Evolutionary conservation across 176 grass and related monocot species (phyloP).

Genomic region (Carex cristatella): DNA sequence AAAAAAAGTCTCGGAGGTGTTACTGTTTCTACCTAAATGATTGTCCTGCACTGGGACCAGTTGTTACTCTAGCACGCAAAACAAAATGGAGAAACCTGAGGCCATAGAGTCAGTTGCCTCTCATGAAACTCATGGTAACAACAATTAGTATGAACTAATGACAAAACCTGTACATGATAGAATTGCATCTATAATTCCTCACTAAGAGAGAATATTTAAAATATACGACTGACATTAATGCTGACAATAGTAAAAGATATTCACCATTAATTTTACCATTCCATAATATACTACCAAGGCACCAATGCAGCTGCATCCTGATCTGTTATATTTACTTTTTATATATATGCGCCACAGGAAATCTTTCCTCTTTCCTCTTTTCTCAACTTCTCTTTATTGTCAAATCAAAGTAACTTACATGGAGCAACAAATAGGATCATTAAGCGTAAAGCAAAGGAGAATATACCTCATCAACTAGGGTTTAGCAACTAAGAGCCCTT

Average conservation of each 20-base stretch:
- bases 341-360: background rate
- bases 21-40: background rate
- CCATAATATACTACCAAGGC: no score
- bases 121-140: background rate
- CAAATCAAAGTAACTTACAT: background rate
- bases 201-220: background rate
- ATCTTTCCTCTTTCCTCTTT: background rate
- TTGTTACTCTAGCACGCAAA: conserved; percentile 2
- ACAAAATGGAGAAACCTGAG: background rate
- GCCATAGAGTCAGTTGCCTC: background rate
- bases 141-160: background rate
- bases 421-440: conserved; percentile 4
- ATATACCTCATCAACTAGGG: conserved; percentile 24
- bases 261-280: background rate
- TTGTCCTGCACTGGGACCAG: background rate
- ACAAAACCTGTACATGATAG: background rate
- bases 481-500: conserved; percentile 18
- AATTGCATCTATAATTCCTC: background rate
- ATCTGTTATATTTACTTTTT: background rate
- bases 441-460: conserved; percentile 23
- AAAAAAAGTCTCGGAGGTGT: background rate
- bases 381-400: background rate
- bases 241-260: background rate
- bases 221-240: background rate
- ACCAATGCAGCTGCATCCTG: no score